phyloP scores from a whole-genome alignment of 495 filamentous ascomycete genomes.

The Bathelium albidoporum region DNA sequence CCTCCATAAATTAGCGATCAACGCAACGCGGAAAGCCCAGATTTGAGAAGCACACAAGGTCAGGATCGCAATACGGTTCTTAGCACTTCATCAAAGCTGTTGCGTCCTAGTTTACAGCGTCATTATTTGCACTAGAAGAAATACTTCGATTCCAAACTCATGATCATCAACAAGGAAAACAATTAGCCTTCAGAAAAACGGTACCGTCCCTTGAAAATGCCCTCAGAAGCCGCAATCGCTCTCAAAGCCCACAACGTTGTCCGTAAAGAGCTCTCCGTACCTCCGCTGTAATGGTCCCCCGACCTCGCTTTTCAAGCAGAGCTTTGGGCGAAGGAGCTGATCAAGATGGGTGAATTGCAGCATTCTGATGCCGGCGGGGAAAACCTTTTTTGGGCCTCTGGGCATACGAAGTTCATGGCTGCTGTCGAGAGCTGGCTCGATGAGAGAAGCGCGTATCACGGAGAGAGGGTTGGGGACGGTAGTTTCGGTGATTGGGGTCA shows the following conservation, averaged over 20 bases:
- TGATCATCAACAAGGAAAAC: too few species aligned
- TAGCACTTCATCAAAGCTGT: too few species aligned
- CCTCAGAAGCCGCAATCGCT: slow-evolving; percentile 14
- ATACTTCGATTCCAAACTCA: too few species aligned
- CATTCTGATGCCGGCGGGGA: slow-evolving; percentile 30
- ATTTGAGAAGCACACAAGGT: too few species aligned
- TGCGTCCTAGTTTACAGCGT: too few species aligned
- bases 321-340: slow-evolving; percentile 28
- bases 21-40: too few species aligned
- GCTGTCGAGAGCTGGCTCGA: slow-evolving; percentile 24
- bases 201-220: slow-evolving; percentile 15
- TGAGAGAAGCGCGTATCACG: slow-evolving; percentile 31
- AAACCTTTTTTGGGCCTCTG: slow-evolving; percentile 29
- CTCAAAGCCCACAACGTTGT: slow-evolving; percentile 27
- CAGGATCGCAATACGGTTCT: too few species aligned
- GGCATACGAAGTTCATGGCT: slow-evolving; percentile 8
- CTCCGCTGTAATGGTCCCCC: slow-evolving; percentile 28
- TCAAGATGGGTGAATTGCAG: slow-evolving; percentile 22
- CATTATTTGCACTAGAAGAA: too few species aligned
- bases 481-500: slow-evolving; percentile 30
- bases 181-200: background rate
- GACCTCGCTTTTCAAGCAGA: slow-evolving; percentile 28
- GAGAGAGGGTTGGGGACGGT: slow-evolving; percentile 32
- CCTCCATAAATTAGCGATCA: too few species aligned
- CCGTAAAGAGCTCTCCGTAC: slow-evolving; percentile 15